These are phyloP conservation scores for Coniochaeta prunicola DNA, from an alignment of 2,329 filamentous ascomycete genomes.

Conservation along the genomic window DNA sequence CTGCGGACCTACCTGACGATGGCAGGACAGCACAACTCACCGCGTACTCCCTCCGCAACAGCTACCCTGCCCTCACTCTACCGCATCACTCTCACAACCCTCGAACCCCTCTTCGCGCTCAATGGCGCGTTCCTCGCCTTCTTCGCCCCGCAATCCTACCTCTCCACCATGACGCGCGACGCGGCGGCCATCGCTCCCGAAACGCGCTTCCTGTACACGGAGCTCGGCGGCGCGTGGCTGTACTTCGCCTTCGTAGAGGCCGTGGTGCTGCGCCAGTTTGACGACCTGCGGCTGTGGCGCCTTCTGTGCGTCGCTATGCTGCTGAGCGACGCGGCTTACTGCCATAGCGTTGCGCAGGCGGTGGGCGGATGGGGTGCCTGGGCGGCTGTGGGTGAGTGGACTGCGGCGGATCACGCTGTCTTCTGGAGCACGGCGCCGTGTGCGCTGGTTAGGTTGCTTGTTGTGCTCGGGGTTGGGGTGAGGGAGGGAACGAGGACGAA, in stretches of 20 bases:
- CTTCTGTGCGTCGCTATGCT: slow-evolving; percentile 26
- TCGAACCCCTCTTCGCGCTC: slow-evolving; percentile 27
- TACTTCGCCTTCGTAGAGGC: slow-evolving; percentile 29
- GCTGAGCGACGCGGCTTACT: slow-evolving; percentile 23
- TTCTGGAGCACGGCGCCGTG: slow-evolving; percentile 19
- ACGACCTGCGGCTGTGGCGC: slow-evolving; percentile 26
- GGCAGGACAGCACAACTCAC: background rate
- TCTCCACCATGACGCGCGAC: slow-evolving; percentile 21
- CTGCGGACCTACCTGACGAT: no score
- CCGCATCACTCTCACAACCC: slow-evolving; percentile 22
- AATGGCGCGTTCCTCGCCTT: slow-evolving; percentile 22
- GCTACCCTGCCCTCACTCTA: slow-evolving; percentile 21
- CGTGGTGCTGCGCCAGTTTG: slow-evolving; percentile 23
- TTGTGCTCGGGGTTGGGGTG: slow-evolving; percentile 22
- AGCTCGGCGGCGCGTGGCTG: slow-evolving; percentile 23
- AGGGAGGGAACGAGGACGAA: background rate
- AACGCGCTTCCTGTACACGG: slow-evolving; percentile 22
- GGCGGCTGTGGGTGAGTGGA: slow-evolving; percentile 18
- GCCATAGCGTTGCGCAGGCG: slow-evolving; percentile 22
- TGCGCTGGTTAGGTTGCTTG: slow-evolving; percentile 18
- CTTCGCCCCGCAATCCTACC: slow-evolving; percentile 18
- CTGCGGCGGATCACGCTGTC: slow-evolving; percentile 18
- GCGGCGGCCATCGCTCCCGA: slow-evolving; percentile 8
- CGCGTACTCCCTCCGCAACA: slow-evolving; percentile 14
- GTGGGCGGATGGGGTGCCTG: slow-evolving; percentile 24